Conservation (phyloP, 73 alveolate genomes). For the Paraurostyla sp. region DNA sequence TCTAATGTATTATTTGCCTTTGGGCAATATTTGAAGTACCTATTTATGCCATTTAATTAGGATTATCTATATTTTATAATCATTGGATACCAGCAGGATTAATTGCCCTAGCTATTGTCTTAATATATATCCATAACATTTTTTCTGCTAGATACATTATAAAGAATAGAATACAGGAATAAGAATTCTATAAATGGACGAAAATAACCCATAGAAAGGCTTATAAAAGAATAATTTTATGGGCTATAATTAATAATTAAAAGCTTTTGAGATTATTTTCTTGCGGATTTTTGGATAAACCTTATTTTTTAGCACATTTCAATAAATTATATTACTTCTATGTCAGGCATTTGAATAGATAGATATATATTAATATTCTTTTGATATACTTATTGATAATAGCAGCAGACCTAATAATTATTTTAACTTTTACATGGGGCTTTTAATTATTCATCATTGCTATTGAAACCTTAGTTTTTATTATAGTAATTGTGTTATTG, state of each 20-base stretch:
- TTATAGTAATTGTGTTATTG: not conserved
- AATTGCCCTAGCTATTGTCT: not conserved
- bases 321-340: not conserved
- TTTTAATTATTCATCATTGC: not conserved
- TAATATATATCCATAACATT: not conserved
- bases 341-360: not conserved
- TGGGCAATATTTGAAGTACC: not conserved
- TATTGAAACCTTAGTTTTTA: constrained; percentile 1
- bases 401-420: constrained; percentile 1
- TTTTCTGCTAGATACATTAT: not conserved
- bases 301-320: not conserved
- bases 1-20: not conserved
- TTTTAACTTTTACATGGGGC: not conserved
- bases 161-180: not conserved
- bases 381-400: not conserved
- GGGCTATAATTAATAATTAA: not conserved
- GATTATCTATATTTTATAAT: not conserved
- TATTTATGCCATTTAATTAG: not conserved
- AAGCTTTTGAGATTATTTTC: constrained; percentile 4
- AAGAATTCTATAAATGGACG: not conserved
- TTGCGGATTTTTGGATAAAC: constrained; percentile 6
- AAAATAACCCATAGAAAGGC: not conserved
- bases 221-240: not conserved
- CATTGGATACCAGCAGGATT: not conserved
- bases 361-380: not conserved